phyloP scores from a whole-genome alignment of 768 basidiomycete species.

The Mycena maculata region DNA sequence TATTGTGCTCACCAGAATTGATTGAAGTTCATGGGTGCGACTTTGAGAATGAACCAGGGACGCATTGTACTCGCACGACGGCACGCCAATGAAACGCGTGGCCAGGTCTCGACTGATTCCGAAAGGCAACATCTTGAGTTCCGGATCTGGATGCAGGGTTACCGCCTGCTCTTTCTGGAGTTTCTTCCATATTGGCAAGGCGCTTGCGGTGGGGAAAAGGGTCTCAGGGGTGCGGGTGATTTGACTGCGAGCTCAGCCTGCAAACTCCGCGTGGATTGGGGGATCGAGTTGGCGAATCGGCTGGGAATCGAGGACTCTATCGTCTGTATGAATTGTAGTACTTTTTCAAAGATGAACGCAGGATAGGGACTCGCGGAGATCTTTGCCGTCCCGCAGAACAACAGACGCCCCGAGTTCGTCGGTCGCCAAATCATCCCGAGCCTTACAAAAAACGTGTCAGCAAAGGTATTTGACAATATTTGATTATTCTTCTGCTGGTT shows the following conservation, averaged over 20 bases:
- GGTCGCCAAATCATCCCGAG: too few species aligned
- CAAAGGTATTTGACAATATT: too few species aligned
- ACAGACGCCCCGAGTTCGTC: slow-evolving; percentile 40
- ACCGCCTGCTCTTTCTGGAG: slow-evolving; percentile 17
- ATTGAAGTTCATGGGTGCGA: neutral
- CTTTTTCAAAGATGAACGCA: slow-evolving; percentile 30
- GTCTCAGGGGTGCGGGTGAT: slow-evolving; percentile 27
- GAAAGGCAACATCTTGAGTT: slow-evolving; percentile 39
- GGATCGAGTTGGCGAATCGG: slow-evolving; percentile 37
- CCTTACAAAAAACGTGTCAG: too few species aligned
- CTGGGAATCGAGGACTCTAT: slow-evolving; percentile 21
- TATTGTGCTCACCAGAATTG: too few species aligned
- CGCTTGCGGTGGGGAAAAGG: slow-evolving; percentile 34
- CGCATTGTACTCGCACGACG: slow-evolving; percentile 17
- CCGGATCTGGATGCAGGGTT: slow-evolving; percentile 26
- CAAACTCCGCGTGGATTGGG: slow-evolving; percentile 37
- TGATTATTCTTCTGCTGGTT: too few species aligned
- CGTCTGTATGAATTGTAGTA: slow-evolving; percentile 35
- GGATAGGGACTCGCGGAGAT: slow-evolving; percentile 36
- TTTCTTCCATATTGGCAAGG: slow-evolving; percentile 51
- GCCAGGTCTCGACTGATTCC: slow-evolving; percentile 26
- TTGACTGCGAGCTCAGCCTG: slow-evolving; percentile 45
- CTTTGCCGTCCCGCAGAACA: slow-evolving; percentile 33
- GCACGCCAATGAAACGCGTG: slow-evolving; percentile 21
- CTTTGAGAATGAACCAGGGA: slow-evolving; percentile 24